Evolutionary conservation across 257 asterid species (phyloP).

Genomic region (Euphrasia confusa): DNA sequence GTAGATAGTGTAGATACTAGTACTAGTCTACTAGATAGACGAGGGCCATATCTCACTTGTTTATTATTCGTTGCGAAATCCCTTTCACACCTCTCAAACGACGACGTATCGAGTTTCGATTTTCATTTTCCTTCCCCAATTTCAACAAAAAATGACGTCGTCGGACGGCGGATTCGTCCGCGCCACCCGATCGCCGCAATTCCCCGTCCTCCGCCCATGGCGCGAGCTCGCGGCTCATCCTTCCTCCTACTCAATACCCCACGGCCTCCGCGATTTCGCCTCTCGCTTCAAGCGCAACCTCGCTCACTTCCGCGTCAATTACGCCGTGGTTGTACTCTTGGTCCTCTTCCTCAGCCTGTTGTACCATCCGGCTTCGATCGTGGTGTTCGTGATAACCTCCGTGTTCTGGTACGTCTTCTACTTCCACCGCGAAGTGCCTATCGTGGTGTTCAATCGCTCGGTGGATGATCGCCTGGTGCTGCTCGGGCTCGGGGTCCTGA

Average conservation of each 20-base stretch:
- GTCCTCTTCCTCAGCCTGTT: conserved; percentile 54
- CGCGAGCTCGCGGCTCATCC: conserved; percentile 63
- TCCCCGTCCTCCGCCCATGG: conserved; percentile 70
- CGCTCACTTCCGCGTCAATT: conserved; percentile 63
- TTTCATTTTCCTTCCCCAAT: too few species aligned
- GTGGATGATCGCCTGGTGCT: conserved; percentile 57
- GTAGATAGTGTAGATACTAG: too few species aligned
- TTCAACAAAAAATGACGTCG: too few species aligned
- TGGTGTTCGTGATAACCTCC: conserved; percentile 42
- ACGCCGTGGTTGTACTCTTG: conserved; percentile 38
- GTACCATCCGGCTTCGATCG: conserved; percentile 64
- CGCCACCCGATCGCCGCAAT: too few species aligned
- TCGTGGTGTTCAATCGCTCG: conserved; percentile 44
- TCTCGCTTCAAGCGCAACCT: conserved; percentile 49
- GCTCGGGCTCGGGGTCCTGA: conserved; percentile 40
- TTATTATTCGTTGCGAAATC: too few species aligned
- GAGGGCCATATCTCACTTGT: too few species aligned
- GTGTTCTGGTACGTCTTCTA: conserved; percentile 51
- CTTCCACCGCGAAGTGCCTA: conserved; percentile 59
- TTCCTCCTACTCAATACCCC: conserved; percentile 50
- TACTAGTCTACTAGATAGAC: too few species aligned
- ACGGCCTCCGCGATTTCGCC: conserved; percentile 34
- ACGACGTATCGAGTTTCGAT: too few species aligned
- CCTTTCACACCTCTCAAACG: too few species aligned
- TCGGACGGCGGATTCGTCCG: too few species aligned